Evolutionary conservation across 805 yeast genomes (phyloP), one percentile per base, ranked within the genome.

Genomic region (Teunomyces stri): DNA sequence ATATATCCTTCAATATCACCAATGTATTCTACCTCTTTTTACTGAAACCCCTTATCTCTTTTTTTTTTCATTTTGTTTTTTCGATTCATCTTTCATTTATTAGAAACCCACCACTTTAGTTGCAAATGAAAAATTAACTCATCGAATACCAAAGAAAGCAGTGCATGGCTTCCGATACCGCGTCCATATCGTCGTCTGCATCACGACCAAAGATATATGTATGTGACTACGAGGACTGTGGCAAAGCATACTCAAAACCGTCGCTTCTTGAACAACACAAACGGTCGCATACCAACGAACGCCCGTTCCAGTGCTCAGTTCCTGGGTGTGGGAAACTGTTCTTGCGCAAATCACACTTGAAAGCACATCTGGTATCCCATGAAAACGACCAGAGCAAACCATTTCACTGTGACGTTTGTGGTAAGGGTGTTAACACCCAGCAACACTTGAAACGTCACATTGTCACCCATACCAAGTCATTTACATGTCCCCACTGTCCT

Each of bases 381-480:
- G 57, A 70, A 5, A 50, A 50, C 2, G 66, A 64, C 20, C 74
- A 70, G 1, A 78, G 75, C 3, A 87, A 86, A 56, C 96, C 96
- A 0, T 82, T 77, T 59, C 78, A 75, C 36, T 91, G 98, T 59
- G 64, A 81, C 0, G 61, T 75, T 1, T 94, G 99, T 61, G 84
- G 84, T 1, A 90, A 89, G 64, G 96, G 96, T 3, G 85, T 87
- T 44, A 84, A 83, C 44, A 78, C 96, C 0, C 64, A 63, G 44
- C 98, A 94, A 66, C 97, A 91, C 59, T 70, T 89, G 47, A 80
- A 76, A 51, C 76, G 96, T 45, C 99, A 94, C 63, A 89, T 85
- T 65, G 76, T 79, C 33, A 85, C 96, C 2, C 98, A 94, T 62
- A 81, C 82, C 3, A 69, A 64, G 45, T 79, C 89, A 1, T 84